Conservation (phyloP, 495 filamentous ascomycete species). For the Paragyromitra xinjiangensis region DNA sequence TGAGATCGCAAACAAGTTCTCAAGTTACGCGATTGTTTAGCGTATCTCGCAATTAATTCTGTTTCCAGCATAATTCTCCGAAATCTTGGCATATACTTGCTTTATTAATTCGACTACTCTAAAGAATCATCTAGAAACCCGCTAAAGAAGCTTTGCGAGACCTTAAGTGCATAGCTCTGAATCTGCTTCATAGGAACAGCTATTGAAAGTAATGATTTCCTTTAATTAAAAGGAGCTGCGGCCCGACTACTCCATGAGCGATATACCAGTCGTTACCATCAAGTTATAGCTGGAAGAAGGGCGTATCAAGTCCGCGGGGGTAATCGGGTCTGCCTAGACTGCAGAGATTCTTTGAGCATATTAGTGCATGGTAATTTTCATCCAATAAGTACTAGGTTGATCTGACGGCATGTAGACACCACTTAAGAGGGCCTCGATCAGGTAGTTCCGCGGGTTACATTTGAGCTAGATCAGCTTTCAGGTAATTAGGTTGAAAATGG, state of each 20-base stretch:
- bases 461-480: too few species aligned
- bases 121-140: neutral
- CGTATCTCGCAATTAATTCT: neutral
- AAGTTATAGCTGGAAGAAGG: neutral
- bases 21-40: neutral
- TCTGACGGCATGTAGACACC: too few species aligned
- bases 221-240: neutral
- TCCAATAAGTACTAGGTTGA: too few species aligned
- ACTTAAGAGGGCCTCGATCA: too few species aligned
- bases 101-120: neutral
- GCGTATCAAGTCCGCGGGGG: neutral
- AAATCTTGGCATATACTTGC: neutral
- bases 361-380: too few species aligned
- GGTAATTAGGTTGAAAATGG: too few species aligned
- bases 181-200: neutral
- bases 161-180: neutral
- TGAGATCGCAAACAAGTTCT: neutral
- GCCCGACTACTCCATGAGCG: neutral
- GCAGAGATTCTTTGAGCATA: too few species aligned
- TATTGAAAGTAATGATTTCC: neutral
- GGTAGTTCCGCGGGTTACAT: too few species aligned
- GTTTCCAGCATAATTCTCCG: slow-evolving; percentile 4
- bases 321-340: neutral
- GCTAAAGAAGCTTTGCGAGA: neutral
- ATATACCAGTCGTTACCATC: neutral